A percentile compares a stretch with the other conserved stretches of the same genome.
Evolutionary conservation across 2,329 filamentous ascomycete genomes (phyloP).

Genomic region (Fusarium azukiicola): DNA sequence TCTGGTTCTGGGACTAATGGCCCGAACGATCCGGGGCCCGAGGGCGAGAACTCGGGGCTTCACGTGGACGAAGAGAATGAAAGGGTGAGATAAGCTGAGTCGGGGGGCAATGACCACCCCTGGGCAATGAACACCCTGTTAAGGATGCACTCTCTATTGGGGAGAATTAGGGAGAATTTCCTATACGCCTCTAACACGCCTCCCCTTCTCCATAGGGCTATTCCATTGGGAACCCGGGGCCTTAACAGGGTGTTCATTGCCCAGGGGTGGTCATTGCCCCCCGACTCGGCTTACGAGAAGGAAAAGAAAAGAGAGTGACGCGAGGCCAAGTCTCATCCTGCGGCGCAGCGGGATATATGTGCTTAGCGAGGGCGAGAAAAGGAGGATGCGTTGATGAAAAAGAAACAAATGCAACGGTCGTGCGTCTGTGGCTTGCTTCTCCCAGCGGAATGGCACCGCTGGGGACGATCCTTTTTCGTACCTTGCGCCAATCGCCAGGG

Average conservation of each 20-base stretch:
- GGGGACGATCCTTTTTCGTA: conserved; percentile 10
- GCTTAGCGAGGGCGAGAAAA: neutral
- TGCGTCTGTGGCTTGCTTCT: conserved; percentile 10
- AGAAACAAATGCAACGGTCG: conserved; percentile 6
- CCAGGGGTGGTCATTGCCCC: too few species aligned
- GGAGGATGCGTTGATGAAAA: conserved; percentile 3
- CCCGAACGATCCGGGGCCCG: conserved; percentile 3
- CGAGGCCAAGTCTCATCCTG: neutral
- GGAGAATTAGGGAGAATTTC: too few species aligned
- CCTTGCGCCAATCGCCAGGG: conserved; percentile 20
- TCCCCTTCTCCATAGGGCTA: too few species aligned
- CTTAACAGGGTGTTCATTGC: too few species aligned
- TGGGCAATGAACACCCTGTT: too few species aligned
- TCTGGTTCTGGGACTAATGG: neutral
- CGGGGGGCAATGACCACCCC: too few species aligned
- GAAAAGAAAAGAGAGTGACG: neutral
- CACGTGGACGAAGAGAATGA: neutral
- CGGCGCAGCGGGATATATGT: conserved; percentile 5
- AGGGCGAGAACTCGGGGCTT: conserved; percentile 2
- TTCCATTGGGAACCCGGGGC: too few species aligned
- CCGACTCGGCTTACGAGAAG: neutral
- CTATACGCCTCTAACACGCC: too few species aligned
- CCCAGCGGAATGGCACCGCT: conserved; percentile 18
- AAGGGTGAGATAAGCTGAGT: too few species aligned
- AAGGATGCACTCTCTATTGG: too few species aligned